A percentile compares a stretch with the other conserved stretches of the same genome.
Conservation (phyloP, 208 protist genomes). For the Acanthamoeba quina region DNA sequence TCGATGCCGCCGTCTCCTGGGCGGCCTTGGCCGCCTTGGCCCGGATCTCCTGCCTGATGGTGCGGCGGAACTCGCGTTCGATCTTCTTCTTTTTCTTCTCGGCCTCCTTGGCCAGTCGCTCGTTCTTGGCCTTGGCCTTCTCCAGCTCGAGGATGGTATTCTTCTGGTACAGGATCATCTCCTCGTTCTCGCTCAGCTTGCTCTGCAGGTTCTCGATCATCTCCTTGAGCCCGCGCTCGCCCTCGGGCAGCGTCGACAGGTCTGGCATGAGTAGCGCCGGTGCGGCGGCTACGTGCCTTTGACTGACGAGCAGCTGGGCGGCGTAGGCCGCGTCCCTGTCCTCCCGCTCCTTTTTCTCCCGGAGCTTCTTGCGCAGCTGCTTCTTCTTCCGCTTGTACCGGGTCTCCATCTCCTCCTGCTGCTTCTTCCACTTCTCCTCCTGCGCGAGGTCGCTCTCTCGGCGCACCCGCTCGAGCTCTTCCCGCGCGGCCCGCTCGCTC, state of each 20-base stretch:
- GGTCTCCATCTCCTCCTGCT: not conserved
- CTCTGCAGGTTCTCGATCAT: conserved; percentile 33
- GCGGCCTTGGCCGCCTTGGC: not conserved
- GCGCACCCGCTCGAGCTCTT: not conserved
- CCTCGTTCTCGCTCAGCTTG: conserved; percentile 7
- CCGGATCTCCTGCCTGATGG: not conserved
- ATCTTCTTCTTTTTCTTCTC: conserved; percentile 20
- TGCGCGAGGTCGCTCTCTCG: not conserved
- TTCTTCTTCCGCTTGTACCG: not conserved
- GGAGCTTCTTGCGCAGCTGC: not conserved
- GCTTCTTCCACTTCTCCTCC: not conserved
- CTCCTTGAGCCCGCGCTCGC: not conserved
- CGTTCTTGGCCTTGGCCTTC: not conserved
- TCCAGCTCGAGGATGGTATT: not conserved
- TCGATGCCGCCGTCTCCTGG: not conserved
- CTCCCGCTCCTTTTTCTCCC: not conserved
- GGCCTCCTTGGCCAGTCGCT: not conserved
- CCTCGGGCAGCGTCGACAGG: not conserved
- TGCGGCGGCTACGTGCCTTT: not conserved
- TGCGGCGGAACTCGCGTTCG: not conserved
- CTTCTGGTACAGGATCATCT: conserved; percentile 42
- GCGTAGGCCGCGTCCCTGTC: not conserved
- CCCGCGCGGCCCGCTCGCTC: not conserved
- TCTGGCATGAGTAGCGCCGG: not conserved
- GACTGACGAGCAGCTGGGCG: not conserved